Evolutionary conservation across 768 basidiomycete species (phyloP).

Genomic region (Serendipita sp.): DNA sequence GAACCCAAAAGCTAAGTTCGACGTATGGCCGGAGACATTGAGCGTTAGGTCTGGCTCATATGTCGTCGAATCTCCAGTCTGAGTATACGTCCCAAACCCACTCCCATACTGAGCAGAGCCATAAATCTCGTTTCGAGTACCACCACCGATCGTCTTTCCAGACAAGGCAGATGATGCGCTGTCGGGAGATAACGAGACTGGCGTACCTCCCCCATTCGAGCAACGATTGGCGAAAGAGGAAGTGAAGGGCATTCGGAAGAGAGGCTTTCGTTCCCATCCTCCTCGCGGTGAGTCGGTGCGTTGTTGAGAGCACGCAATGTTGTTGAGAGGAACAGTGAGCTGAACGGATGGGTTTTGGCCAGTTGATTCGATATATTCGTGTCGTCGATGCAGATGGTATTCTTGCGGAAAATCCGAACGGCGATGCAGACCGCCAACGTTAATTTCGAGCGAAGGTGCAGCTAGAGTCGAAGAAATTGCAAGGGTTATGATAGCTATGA

Average conservation of each 20-base stretch:
- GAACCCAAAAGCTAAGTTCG: neutral
- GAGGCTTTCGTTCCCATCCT: neutral
- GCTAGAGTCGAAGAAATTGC: too few relatives aligned
- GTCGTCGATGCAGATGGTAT: neutral
- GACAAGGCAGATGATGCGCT: neutral
- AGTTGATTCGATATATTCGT: neutral
- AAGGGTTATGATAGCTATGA: too few relatives aligned
- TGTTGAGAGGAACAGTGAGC: neutral
- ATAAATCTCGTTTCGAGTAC: constrained; percentile 4
- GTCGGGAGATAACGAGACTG: neutral
- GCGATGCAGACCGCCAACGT: too few relatives aligned
- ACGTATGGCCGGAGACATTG: neutral
- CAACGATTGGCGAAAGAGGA: neutral
- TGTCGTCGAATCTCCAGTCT: neutral
- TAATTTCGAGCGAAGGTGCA: too few relatives aligned
- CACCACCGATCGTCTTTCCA: neutral
- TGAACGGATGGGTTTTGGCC: neutral
- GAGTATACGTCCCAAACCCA: neutral
- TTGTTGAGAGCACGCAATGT: neutral
- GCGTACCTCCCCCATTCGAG: neutral
- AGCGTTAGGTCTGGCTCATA: neutral
- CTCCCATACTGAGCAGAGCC: neutral
- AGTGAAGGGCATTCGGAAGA: neutral
- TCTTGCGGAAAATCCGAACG: neutral
- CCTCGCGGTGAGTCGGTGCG: neutral